Base-by-base conservation (phyloP, 108 stramenopile genomes). In the Seminavis robusta region DNA sequence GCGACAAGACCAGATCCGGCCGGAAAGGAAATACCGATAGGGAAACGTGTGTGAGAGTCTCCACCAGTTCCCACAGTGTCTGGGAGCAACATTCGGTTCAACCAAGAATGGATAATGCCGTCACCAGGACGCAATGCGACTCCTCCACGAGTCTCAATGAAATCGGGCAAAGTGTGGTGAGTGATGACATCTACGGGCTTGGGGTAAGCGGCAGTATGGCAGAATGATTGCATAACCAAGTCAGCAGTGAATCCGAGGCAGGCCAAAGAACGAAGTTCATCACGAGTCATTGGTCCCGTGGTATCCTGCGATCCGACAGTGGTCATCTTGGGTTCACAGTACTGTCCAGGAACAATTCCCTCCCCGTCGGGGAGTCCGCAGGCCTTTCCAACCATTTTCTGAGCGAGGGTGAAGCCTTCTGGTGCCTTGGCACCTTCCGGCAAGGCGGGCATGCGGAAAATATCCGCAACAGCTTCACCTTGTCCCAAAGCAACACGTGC, bases 41-140 rank as follows among this genome's bases (percentile, higher is more conserved):
- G 96, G 74, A 97, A 97, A 45, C 96, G 90, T 47, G 96, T 97
- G 80, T 96, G 95, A 23, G 92, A 92, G 61, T 94, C 95, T 40
- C 96, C 96, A 40, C 96, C 96, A 32, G 96, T 97, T 41, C 96
- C 96, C n/a, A 97, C 94, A 0, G 96, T 94, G 54, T 97, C 96
- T 29, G 96, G 96, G 16, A 97, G 52, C 56, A 97, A 81, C 96
- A 97, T 97, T 28, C 96, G 79, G 67, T 97, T 97, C 70, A 97
- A 73, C 96, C 96, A 97, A 3, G 90, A 92, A 78, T 97, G 96
- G 60, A 97, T 97, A 70, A 97, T 97, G 47, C 96, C 96, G 60
- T 97, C 96, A 41, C 96, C 96, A 6, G 96, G 96, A 43, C 88
- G 69, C 43, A 97, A 77, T n/a, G 90, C 88, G 19, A 97, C 94